phyloP scores from a whole-genome alignment of 331 rosid species.

The Rhamnella rubrinervis region DNA sequence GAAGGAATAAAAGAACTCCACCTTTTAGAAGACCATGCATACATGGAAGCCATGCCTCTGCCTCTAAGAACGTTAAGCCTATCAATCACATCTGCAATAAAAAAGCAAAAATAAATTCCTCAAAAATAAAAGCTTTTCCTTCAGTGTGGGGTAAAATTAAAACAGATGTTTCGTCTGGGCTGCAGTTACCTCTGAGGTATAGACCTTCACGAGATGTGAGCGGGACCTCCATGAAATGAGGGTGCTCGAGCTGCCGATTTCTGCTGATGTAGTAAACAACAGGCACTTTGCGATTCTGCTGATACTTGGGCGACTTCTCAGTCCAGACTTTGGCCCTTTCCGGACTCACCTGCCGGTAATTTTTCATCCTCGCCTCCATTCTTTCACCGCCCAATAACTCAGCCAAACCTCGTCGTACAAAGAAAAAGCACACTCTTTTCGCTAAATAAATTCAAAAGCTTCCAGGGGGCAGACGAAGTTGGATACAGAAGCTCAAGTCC shows the following conservation, averaged over 20 bases:
- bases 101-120: slow-evolving; percentile 12
- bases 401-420: neutral
- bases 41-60: slow-evolving; percentile 81
- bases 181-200: slow-evolving; percentile 61
- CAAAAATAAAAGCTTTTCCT: slow-evolving; percentile 8
- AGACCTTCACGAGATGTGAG: slow-evolving; percentile 66
- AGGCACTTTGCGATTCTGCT: slow-evolving; percentile 70
- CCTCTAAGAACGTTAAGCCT: slow-evolving; percentile 77
- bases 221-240: slow-evolving; percentile 93
- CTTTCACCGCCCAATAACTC: neutral
- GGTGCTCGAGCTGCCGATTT: slow-evolving; percentile 86
- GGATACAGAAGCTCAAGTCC: too few species aligned
- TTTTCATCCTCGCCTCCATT: slow-evolving; percentile 75
- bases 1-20: slow-evolving; percentile 17
- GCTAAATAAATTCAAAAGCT: too few species aligned
- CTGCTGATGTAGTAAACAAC: slow-evolving; percentile 79
- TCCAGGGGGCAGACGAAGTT: too few species aligned
- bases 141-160: neutral
- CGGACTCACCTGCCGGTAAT: slow-evolving; percentile 74
- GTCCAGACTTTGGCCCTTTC: slow-evolving; percentile 89
- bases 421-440: neutral
- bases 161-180: neutral
- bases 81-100: slow-evolving; percentile 65
- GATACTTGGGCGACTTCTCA: slow-evolving; percentile 79
- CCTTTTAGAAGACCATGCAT: slow-evolving; percentile 96